Percentiles rank a stretch among this genome's conserved stretches.
Conservation (phyloP, 2,329 filamentous ascomycete species). For the Aspergillus sclerotialis region DNA sequence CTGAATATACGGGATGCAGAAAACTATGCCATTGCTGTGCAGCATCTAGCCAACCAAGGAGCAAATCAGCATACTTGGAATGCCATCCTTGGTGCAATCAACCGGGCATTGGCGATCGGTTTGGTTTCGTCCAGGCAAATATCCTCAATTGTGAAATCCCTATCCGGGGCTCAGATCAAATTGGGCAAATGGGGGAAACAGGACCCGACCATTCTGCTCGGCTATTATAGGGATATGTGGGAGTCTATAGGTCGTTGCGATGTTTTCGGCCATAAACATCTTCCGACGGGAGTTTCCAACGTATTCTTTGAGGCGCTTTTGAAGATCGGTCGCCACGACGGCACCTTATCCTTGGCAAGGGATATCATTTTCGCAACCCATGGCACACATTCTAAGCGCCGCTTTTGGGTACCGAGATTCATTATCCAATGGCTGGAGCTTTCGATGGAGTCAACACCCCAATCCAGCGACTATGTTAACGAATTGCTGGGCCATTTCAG, state of each 20-base stretch:
- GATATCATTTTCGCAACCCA: conserved; percentile 26
- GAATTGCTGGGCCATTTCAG: conserved; percentile 17
- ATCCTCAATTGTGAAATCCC: conserved; percentile 20
- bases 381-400: conserved; percentile 4
- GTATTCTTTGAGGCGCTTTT: conserved; percentile 26
- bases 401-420: conserved; percentile 19
- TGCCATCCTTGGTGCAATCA: conserved; percentile 19
- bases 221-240: conserved; percentile 28
- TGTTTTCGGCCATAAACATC: conserved; percentile 26
- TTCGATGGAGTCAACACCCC: conserved; percentile 3
- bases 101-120: conserved; percentile 27
- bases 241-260: conserved; percentile 28
- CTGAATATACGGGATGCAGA: conserved; percentile 29
- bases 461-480: conserved; percentile 9
- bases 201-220: conserved; percentile 11
- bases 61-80: conserved; percentile 11
- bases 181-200: conserved; percentile 8
- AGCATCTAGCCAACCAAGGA: conserved; percentile 16
- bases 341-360: conserved; percentile 16
- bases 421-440: conserved; percentile 20
- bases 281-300: conserved; percentile 22
- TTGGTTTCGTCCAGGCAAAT: conserved; percentile 27
- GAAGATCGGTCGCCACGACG: conserved; percentile 6
- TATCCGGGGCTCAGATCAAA: conserved; percentile 15
- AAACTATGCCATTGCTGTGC: conserved; percentile 26